phyloP scores from a whole-genome alignment of 208 protist genomes.

The Tritrichomonas foetus region DNA sequence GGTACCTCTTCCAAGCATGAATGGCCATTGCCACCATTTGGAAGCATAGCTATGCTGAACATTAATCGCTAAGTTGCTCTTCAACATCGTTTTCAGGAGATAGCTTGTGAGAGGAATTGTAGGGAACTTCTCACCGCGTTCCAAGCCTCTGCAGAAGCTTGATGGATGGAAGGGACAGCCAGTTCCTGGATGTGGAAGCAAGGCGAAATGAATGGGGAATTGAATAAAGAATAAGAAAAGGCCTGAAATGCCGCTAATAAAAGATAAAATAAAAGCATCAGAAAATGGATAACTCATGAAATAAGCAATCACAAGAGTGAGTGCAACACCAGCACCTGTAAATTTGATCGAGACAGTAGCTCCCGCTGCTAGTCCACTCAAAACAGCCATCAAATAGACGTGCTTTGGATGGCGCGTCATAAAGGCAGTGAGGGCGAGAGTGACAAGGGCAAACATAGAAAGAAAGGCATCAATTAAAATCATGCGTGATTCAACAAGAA shows the following conservation, averaged over 20 bases:
- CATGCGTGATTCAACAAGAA: slow-evolving; percentile 11
- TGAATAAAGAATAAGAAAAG: not conserved
- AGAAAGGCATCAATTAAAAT: slow-evolving; percentile 3
- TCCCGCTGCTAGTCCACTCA: not conserved
- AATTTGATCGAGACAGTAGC: not conserved
- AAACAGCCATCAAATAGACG: not conserved
- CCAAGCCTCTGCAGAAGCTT: too few relatives aligned
- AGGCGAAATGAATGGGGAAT: not conserved
- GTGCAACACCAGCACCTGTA: not conserved
- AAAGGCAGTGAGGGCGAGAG: not conserved
- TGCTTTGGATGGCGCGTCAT: not conserved
- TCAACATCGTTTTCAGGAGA: not conserved
- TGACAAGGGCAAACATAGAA: not conserved
- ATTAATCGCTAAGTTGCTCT: not conserved
- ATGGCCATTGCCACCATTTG: slow-evolving; percentile 33
- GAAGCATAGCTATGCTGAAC: not conserved
- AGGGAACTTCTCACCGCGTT: not conserved
- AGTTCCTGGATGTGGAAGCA: not conserved
- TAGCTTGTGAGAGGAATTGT: not conserved
- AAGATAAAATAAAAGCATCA: not conserved
- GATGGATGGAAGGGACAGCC: not conserved
- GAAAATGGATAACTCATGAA: slow-evolving; percentile 15
- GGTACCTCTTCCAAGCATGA: not conserved
- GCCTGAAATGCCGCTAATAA: not conserved
- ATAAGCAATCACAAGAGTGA: not conserved